Conservation (phyloP, 495 filamentous ascomycete species). For the Aspergillus nanangensis region DNA sequence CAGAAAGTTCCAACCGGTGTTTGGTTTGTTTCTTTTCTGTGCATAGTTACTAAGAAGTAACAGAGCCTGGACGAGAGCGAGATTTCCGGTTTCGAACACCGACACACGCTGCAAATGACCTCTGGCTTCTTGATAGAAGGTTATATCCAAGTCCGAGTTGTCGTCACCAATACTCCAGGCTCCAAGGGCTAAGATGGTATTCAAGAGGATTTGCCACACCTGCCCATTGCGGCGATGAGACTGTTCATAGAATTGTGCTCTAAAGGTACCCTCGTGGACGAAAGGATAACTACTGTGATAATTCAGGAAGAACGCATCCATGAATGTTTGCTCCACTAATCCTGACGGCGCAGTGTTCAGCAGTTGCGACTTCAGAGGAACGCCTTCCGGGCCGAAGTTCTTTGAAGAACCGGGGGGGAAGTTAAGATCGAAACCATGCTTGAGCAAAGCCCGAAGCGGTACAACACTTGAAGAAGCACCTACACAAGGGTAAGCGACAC, state of each 20-base stretch:
- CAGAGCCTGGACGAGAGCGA: slow-evolving; percentile 48
- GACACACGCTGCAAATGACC: slow-evolving; percentile 39
- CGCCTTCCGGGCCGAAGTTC: slow-evolving; percentile 16
- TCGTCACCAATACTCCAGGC: slow-evolving; percentile 49
- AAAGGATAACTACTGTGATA: slow-evolving; percentile 54
- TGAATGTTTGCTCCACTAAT: slow-evolving; percentile 41
- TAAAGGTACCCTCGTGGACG: slow-evolving; percentile 50
- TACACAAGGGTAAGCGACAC: slow-evolving; percentile 7
- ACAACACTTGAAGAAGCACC: slow-evolving; percentile 45
- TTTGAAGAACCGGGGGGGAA: slow-evolving; percentile 32
- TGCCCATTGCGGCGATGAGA: slow-evolving; percentile 43
- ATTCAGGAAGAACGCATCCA: slow-evolving; percentile 48
- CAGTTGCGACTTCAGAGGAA: slow-evolving; percentile 38
- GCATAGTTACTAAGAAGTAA: slow-evolving; percentile 49
- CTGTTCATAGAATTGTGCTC: slow-evolving; percentile 50
- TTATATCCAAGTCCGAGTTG: slow-evolving; percentile 43
- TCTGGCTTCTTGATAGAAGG: slow-evolving; percentile 45
- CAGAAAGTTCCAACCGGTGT: slow-evolving; percentile 52
- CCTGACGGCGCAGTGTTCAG: slow-evolving; percentile 40
- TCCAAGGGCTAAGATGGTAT: slow-evolving; percentile 47
- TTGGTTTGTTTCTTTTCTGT: slow-evolving; percentile 53
- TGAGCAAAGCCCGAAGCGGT: slow-evolving; percentile 38
- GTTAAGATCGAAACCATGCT: slow-evolving; percentile 44
- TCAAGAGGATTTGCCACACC: slow-evolving; percentile 49
- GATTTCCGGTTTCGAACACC: slow-evolving; percentile 48